Base-by-base conservation (phyloP, 331 rosid species). In the Dryas integrifolia region DNA sequence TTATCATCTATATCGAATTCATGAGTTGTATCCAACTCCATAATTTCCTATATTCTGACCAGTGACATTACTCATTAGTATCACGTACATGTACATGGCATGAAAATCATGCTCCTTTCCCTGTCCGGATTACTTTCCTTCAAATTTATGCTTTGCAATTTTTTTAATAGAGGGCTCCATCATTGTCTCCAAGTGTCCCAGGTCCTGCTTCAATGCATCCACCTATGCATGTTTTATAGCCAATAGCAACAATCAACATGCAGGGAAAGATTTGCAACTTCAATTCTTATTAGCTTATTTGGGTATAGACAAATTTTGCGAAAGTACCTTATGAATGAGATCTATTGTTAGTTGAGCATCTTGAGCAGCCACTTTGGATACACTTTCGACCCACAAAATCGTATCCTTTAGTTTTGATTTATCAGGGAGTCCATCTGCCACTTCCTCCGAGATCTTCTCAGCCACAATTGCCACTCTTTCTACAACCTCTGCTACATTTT, bases 281-380 rank as follows among this genome's bases (percentile, higher is more conserved):
- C 35, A 30, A 30, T 30, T 2, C 35, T 21, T 30, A 30, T 30
- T 30, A 1, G 35, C 35, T 30, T 30, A 30, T 30, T 30, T 30
- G 35, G 35, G 35, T 30, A 30, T 30, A 30, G 35, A 30, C 35
- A 30, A 30, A 30, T 30, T 30, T 30, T 30, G 35, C 3, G 35
- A 1, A 30, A 2, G 35, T 30, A 92, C 97, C 92, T 89, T 89
- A 72, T 85, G 92, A 68, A 85, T 76, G 62, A 92, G 77, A 24
- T 85, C 60, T 72, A 82, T 38, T n/a, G 96, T 70, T 16, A 79
- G 9, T 66, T 88, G 84, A 50, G 96, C 96, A 79, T 77, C 90
- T 65, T 89, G 88, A 67, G 74, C 83, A 38, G 69, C 84, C 45
- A 77, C 57, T 78, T 88, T 44, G 65, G 98, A 83, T 21, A 82